phyloP scores from a whole-genome alignment of 2,329 filamentous ascomycete species.

The Aspergillus pseudoviridinutans region DNA sequence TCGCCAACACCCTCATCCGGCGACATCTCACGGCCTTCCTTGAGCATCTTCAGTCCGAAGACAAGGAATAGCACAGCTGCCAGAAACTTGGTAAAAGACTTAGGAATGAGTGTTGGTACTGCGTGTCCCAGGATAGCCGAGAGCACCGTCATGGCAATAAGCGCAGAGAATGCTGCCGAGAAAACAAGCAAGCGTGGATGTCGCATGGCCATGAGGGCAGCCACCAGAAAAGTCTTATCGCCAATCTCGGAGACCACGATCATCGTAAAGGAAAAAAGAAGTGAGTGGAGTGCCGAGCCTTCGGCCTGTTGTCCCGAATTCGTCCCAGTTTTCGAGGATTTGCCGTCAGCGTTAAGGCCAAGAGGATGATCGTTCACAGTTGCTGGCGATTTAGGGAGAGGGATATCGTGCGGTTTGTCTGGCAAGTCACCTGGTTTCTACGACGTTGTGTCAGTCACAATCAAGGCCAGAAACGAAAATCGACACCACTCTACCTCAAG shows the following conservation, averaged over 20 bases:
- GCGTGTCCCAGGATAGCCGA: slow-evolving; percentile 91
- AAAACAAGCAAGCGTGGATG: slow-evolving; percentile 92
- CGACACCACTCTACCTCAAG: slow-evolving; percentile 50
- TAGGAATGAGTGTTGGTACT: slow-evolving; percentile 83
- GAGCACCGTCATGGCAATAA: slow-evolving; percentile 91
- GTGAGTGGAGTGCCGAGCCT: slow-evolving; percentile 73
- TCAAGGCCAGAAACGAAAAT: not conserved
- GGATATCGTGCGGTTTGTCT: slow-evolving; percentile 69
- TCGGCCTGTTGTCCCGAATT: slow-evolving; percentile 51
- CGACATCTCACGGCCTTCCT: slow-evolving; percentile 84
- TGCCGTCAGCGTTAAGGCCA: slow-evolving; percentile 26
- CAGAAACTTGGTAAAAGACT: slow-evolving; percentile 83
- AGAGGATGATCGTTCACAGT: slow-evolving; percentile 38
- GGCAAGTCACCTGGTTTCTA: slow-evolving; percentile 82
- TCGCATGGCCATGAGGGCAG: slow-evolving; percentile 98
- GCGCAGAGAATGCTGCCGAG: slow-evolving; percentile 84
- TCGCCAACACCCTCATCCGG: slow-evolving; percentile 88
- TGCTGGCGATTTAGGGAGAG: slow-evolving; percentile 58
- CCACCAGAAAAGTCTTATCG: slow-evolving; percentile 97
- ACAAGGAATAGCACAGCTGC: slow-evolving; percentile 82
- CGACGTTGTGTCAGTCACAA: slow-evolving; percentile 1
- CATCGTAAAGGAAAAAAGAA: slow-evolving; percentile 90
- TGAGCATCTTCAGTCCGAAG: slow-evolving; percentile 79
- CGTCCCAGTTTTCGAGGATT: slow-evolving; percentile 26
- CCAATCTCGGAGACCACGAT: slow-evolving; percentile 95